phyloP scores from a whole-genome alignment of 2,329 filamentous ascomycete genomes.

The Macrophomina tecta region DNA sequence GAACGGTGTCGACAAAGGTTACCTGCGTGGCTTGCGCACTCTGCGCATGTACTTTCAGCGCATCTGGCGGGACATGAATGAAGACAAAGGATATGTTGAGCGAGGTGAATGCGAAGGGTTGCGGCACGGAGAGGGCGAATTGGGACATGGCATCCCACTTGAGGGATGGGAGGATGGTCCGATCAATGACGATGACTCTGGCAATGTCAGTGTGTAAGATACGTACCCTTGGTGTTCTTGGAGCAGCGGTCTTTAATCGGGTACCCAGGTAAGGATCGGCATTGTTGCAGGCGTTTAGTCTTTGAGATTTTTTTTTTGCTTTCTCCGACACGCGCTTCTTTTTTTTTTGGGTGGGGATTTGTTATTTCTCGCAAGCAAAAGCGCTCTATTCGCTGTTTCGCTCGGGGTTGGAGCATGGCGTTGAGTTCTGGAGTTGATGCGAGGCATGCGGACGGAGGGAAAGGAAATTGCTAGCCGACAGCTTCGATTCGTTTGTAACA shows the following conservation, averaged over 20 bases:
- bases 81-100: conserved; percentile 48
- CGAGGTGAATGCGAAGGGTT: conserved; percentile 50
- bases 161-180: conserved; percentile 44
- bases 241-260: conserved; percentile 20
- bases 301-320: neutral
- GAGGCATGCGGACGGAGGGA: neutral
- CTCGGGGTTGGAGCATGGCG: conserved; percentile 11
- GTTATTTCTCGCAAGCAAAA: neutral
- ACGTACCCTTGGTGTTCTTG: conserved; percentile 24
- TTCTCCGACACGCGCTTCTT: neutral
- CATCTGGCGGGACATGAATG: conserved; percentile 78
- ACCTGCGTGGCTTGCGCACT: conserved; percentile 81
- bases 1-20: conserved; percentile 82
- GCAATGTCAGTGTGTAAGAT: conserved; percentile 45
- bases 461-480: conserved; percentile 23
- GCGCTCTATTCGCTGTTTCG: conserved; percentile 13
- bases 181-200: conserved; percentile 40
- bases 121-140: conserved; percentile 37
- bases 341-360: neutral
- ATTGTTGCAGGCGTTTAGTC: conserved; percentile 12
- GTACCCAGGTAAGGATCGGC: conserved; percentile 20
- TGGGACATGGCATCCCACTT: conserved; percentile 41
- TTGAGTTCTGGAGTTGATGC: conserved; percentile 1
- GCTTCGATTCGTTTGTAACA: conserved; percentile 24
- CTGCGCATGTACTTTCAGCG: conserved; percentile 83